A percentile compares a stretch with the other conserved stretches of the same genome.
Conservation (phyloP, 1,139 yeast species). For the Groenewaldozyma sp. region DNA sequence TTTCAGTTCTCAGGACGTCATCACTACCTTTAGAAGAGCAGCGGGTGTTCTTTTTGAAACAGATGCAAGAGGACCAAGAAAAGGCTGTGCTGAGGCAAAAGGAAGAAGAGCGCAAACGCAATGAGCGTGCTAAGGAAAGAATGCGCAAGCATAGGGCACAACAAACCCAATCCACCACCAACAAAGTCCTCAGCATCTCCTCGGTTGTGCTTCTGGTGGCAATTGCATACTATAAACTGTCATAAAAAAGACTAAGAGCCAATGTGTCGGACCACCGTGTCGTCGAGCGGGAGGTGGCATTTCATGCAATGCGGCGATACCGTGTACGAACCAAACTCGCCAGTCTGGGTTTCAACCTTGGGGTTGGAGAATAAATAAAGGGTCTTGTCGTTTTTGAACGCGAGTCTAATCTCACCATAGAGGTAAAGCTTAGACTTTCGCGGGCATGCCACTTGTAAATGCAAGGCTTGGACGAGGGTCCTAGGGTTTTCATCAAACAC, state of each 20-base stretch:
- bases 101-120: no score
- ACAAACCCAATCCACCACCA: no score
- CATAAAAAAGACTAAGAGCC: not conserved
- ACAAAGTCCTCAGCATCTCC: not conserved
- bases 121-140: no score
- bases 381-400: constrained; percentile 27
- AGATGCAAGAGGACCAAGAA: not conserved
- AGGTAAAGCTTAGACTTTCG: constrained; percentile 29
- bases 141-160: no score
- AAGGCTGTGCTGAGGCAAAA: no score
- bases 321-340: constrained; percentile 10
- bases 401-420: constrained; percentile 31
- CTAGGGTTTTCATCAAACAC: constrained; percentile 15
- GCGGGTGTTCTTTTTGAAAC: not conserved
- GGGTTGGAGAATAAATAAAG: constrained; percentile 1
- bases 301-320: constrained; percentile 2
- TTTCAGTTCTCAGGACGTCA: constrained; percentile 24
- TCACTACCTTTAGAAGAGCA: not conserved
- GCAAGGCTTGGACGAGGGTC: constrained; percentile 26
- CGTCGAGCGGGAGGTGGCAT: constrained; percentile 7
- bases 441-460: constrained; percentile 28
- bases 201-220: not conserved
- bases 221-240: not conserved
- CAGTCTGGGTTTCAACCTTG: constrained; percentile 10
- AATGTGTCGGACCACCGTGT: constrained; percentile 10